Conservation (phyloP, 1,139 yeast species). For the Hyphopichia burtonii region DNA sequence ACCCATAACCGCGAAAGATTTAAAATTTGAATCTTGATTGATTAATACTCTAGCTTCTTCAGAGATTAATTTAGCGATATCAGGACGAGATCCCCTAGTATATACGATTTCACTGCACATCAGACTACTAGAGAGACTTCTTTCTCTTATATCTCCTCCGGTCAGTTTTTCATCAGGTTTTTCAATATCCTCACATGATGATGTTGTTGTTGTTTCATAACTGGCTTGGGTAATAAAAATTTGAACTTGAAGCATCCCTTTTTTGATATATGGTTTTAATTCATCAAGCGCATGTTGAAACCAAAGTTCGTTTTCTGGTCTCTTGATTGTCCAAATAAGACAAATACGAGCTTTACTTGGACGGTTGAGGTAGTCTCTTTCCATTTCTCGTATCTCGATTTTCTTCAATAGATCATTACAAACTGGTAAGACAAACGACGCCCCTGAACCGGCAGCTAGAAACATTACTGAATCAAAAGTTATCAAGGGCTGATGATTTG, state of each 20-base stretch:
- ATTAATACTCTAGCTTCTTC: background rate
- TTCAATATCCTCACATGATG: background rate
- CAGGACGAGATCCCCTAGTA: background rate
- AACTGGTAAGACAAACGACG: slow-evolving; percentile 46
- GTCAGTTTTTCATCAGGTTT: background rate
- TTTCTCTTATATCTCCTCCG: background rate
- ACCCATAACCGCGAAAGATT: slow-evolving; percentile 32
- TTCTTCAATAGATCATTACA: slow-evolving; percentile 36
- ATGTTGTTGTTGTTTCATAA: background rate
- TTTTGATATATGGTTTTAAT: slow-evolving; percentile 20
- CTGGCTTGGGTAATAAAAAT: slow-evolving; percentile 21
- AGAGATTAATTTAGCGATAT: background rate
- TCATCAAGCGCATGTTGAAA: slow-evolving; percentile 32
- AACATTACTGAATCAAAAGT: slow-evolving; percentile 42
- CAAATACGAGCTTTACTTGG: slow-evolving; percentile 27
- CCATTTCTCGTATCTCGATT: slow-evolving; percentile 20
- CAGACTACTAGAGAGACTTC: background rate
- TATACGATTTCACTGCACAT: background rate
- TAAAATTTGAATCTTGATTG: slow-evolving; percentile 8
- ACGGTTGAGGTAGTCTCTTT: slow-evolving; percentile 32
- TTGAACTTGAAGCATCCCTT: slow-evolving; percentile 23
- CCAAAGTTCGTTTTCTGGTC: slow-evolving; percentile 31
- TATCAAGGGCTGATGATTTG: slow-evolving; percentile 37
- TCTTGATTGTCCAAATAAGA: slow-evolving; percentile 36
- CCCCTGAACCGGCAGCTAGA: slow-evolving; percentile 47